Evolutionary conservation across 345 rosid species (phyloP).

Genomic region (Lepidium sativum): DNA sequence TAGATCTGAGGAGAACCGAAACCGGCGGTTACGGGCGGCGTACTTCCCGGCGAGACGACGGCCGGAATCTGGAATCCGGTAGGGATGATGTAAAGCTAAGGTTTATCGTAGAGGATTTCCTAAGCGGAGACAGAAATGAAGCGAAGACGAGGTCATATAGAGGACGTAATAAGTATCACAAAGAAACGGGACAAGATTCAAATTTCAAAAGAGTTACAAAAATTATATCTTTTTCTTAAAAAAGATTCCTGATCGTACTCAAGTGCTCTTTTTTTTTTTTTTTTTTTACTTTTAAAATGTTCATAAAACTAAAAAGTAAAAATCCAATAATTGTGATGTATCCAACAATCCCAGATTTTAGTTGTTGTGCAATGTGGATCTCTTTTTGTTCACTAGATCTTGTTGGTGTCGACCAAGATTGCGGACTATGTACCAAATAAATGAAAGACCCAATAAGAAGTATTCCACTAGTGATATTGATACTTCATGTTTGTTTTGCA

Average conservation of each 20-base stretch:
- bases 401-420: too few species aligned
- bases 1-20: slow-evolving; percentile 17
- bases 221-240: neutral
- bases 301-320: too few species aligned
- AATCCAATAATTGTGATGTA: too few species aligned
- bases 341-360: too few species aligned
- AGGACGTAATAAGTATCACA: slow-evolving; percentile 15
- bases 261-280: neutral
- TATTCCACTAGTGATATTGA: too few species aligned
- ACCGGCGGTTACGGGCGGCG: neutral
- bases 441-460: too few species aligned
- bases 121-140: neutral
- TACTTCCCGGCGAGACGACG: neutral
- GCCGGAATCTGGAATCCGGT: slow-evolving; percentile 17
- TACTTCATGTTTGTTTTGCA: too few species aligned
- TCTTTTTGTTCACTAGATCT: too few species aligned
- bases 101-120: neutral
- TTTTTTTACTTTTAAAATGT: too few species aligned
- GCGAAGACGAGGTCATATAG: slow-evolving; percentile 19
- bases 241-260: neutral
- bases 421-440: too few species aligned
- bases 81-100: slow-evolving; percentile 4
- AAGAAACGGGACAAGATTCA: slow-evolving; percentile 16
- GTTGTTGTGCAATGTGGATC: too few species aligned
- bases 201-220: slow-evolving; percentile 16